Evolutionary conservation across 352 stramenopile species (phyloP), one percentile per base, ranked within the genome.

Genomic region (Phytophthora litchii): DNA sequence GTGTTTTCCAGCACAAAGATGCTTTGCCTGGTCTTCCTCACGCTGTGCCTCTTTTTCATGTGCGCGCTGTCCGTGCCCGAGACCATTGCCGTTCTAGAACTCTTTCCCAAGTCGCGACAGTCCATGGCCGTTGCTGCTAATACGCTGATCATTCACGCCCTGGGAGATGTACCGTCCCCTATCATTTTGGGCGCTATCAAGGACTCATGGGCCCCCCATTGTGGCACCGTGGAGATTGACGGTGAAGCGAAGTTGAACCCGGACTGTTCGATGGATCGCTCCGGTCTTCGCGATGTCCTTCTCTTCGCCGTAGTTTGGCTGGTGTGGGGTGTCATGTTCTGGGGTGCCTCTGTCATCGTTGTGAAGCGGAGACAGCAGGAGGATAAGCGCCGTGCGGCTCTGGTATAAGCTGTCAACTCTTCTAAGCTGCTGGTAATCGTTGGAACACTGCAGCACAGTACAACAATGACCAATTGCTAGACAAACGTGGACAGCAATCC

Each of bases 81-180:
- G 52, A 97, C 89, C 42, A 85, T 97, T 46, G 82, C 79, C 12
- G 77, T 97, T 23, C 91, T 99, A 53, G 76, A 97, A 41, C 75
- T 92, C 1, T 97, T 98, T 46, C 83, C 93, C 9, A 76, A 83
- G 57, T 87, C 76, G 16, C 82, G 92, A 40, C 86, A 93, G 25
- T 76, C 92, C 0, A 96, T 98, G 76, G 89, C 90, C 19, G 81
- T 97, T 45, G 93, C 88, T 1, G 80, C 97, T 29, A 96, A 96
- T 70, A 97, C 86, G 38, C 66, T 98, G 7, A 60, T 96, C 27
- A 95, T 97, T 48, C 96, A 98, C 74, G 72, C 86, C 9, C 71
- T 98, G 10, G 96, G 96, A 6, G 96, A 99, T 71, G 96, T 99
- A 11, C 95, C 96, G 19, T 92, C 89, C 13, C 96, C 96, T 3